These are phyloP conservation scores for Ganoderma lingzhi DNA, from an alignment of 1,284 basidiomycete species.

Conservation along the genomic window DNA sequence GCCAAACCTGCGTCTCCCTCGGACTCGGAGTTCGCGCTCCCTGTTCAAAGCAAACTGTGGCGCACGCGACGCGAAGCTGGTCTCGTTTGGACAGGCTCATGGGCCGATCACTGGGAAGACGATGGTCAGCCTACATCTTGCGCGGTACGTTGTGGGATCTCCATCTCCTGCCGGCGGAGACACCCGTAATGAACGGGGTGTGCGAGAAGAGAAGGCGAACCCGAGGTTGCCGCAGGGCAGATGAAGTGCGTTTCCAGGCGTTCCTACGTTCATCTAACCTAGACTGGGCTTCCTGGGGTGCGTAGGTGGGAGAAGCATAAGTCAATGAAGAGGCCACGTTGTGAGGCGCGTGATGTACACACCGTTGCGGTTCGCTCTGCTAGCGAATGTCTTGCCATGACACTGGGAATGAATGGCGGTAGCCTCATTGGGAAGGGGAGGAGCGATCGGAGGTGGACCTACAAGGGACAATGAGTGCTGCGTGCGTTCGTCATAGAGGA, in stretches of 20 bases:
- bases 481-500: neutral
- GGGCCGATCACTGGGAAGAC: neutral
- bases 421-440: neutral
- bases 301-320: neutral
- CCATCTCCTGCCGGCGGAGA: neutral
- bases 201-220: slow-evolving; percentile 1
- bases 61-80: neutral
- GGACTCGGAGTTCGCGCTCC: neutral
- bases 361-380: neutral
- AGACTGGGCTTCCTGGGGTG: neutral
- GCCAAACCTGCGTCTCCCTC: neutral
- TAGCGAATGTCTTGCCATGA: neutral
- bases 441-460: slow-evolving; percentile 9
- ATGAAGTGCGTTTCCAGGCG: neutral
- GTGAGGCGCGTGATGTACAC: neutral
- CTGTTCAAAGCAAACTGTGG: neutral
- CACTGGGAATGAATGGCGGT: neutral
- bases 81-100: neutral
- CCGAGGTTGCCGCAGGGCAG: neutral
- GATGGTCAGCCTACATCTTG: neutral
- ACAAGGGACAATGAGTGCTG: slow-evolving; percentile 4
- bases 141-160: neutral
- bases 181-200: neutral
- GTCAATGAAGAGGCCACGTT: neutral
- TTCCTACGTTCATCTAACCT: slow-evolving; percentile 6